phyloP scores from a whole-genome alignment of 352 stramenopile genomes.

The Lagenidium giganteum region DNA sequence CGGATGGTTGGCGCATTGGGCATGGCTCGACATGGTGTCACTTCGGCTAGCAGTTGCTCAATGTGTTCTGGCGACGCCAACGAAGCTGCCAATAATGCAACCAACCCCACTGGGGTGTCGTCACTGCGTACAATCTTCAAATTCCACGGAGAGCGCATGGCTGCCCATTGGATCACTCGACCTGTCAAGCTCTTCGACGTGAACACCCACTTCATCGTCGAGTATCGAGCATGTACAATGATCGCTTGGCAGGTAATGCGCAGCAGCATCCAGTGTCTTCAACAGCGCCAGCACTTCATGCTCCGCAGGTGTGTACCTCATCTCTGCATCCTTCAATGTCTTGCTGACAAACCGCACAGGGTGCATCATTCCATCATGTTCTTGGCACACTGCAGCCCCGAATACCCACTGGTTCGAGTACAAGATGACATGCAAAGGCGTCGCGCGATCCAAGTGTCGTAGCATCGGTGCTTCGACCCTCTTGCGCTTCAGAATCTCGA shows the following conservation, averaged over 20 bases:
- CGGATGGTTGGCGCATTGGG: conserved; percentile 2
- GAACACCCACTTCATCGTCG: conserved; percentile 17
- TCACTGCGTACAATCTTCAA: conserved; percentile 11
- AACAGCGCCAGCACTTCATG: conserved; percentile 12
- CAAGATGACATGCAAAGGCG: conserved; percentile 1
- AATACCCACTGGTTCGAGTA: conserved; percentile 14
- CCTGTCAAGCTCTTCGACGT: conserved; percentile 9
- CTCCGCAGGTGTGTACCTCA: conserved; percentile 3
- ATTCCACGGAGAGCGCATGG: conserved; percentile 8
- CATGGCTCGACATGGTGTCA: conserved; percentile 6
- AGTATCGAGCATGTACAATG: conserved; percentile 7
- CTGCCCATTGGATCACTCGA: conserved; percentile 7
- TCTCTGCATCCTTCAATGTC: conserved; percentile 13
- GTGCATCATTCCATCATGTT: conserved; percentile 1
- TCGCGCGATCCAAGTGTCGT: neutral
- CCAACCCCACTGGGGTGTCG: neutral
- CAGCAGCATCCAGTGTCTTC: neutral
- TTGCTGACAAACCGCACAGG: conserved; percentile 13
- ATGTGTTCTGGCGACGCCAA: neutral
- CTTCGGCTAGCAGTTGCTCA: conserved; percentile 3
- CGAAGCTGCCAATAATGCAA: conserved; percentile 5
- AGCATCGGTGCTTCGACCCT: conserved; percentile 3
- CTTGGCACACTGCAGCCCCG: conserved; percentile 4
- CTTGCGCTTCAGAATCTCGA: conserved; percentile 10
- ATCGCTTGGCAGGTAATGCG: conserved; percentile 7